Evolutionary conservation across 2,329 filamentous ascomycete genomes (phyloP).

Genomic region (Monascus ruber): DNA sequence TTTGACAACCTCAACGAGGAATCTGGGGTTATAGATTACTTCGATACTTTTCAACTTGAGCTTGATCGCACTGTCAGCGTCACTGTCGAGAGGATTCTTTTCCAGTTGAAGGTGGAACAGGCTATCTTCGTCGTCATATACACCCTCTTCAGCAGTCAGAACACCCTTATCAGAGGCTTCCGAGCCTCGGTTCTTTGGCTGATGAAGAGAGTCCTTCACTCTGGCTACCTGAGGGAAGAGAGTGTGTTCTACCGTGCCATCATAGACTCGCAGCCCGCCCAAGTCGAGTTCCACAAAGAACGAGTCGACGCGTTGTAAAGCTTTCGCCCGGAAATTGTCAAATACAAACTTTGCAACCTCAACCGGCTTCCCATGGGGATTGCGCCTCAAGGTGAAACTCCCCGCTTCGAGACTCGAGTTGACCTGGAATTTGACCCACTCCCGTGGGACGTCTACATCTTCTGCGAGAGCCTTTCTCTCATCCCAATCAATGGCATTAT

Average conservation of each 20-base stretch:
- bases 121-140: constrained; percentile 49
- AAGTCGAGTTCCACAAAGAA: constrained; percentile 80
- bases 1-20: constrained; percentile 77
- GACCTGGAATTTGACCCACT: constrained; percentile 84
- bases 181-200: constrained; percentile 35
- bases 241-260: constrained; percentile 85
- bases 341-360: constrained; percentile 89
- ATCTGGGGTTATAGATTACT: constrained; percentile 93
- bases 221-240: constrained; percentile 90
- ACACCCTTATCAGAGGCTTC: constrained; percentile 21
- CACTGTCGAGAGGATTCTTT: constrained; percentile 85
- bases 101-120: constrained; percentile 92
- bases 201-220: constrained; percentile 71
- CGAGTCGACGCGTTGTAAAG: constrained; percentile 81
- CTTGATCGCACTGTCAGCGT: constrained; percentile 80
- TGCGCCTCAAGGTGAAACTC: constrained; percentile 85
- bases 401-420: constrained; percentile 90
- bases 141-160: constrained; percentile 27
- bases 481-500: constrained; percentile 96
- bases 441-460: constrained; percentile 76
- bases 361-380: constrained; percentile 62
- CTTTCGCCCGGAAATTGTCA: constrained; percentile 84
- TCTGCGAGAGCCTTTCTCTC: constrained; percentile 86
- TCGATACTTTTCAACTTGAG: constrained; percentile 92
- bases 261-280: constrained; percentile 85